Conservation (phyloP, 73 alveolate genomes). For the Halteria grandinella region DNA sequence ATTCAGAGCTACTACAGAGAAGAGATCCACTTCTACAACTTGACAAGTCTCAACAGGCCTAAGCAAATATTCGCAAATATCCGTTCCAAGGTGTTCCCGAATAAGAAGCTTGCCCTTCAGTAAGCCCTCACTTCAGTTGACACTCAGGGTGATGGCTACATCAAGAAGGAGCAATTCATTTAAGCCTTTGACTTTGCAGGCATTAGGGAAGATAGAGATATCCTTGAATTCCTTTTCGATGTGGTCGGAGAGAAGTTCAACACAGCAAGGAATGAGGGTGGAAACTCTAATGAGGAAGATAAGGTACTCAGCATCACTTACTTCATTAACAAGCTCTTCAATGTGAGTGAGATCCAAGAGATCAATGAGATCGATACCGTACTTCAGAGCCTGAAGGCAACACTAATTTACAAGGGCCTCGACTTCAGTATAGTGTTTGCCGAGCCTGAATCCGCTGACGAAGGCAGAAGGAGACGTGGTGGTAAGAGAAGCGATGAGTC, state of each 20-base stretch:
- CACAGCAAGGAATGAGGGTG: constrained; percentile 31
- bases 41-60: constrained; percentile 54
- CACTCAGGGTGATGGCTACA: constrained; percentile 52
- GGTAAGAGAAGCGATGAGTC: constrained; percentile 13
- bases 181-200: constrained; percentile 43
- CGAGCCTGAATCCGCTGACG: constrained; percentile 11
- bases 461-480: constrained; percentile 4
- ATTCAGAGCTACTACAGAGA: constrained; percentile 32
- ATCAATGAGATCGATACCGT: constrained; percentile 33
- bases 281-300: constrained; percentile 8
- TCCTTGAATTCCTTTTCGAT: constrained; percentile 48
- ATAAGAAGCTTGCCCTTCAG: constrained; percentile 40
- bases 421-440: constrained; percentile 47
- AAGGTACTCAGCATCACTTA: constrained; percentile 41
- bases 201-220: constrained; percentile 31
- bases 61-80: constrained; percentile 39
- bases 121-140: constrained; percentile 50
- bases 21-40: constrained; percentile 48
- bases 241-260: constrained; percentile 45
- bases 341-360: constrained; percentile 33
- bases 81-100: constrained; percentile 45
- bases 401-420: constrained; percentile 52
- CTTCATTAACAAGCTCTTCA: constrained; percentile 55
- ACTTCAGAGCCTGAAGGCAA: constrained; percentile 32
- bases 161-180: constrained; percentile 41